Evolutionary conservation across 164 flowering plant genomes (phyloP), one percentile per base, ranked within the genome.

Genomic region (Amborella trichopoda): DNA sequence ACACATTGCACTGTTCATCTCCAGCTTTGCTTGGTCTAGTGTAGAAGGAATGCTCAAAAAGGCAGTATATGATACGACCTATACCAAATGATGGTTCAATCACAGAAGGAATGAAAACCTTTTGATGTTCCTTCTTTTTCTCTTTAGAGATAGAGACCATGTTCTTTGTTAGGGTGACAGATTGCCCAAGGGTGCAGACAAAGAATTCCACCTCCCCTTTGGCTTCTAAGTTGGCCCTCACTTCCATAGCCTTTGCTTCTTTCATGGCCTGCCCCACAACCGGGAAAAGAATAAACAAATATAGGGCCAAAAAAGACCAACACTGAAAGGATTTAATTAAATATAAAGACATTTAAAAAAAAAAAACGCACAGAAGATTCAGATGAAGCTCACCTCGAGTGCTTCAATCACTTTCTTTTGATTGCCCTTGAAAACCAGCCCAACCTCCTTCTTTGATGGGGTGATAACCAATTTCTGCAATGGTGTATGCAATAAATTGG

Each of bases 31-130:
- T 87, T 13, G 94, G 69, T 53, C 99, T 75, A 37, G 54, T 82
- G 61, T 82, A 82, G 71, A 84, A 91, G 22, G 75, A 78, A 54
- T 91, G 99, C 72, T 91, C 96, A 62, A 58, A 87, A 3, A 91
- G 81, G 34, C 99, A 82, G 60, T 84, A 91, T 20, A 91, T 87
- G 36, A 91, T 91, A 51, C 99, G 59, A 4, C 99, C 96, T 57
- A 91, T 88, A 17, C 99, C 99, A 71, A 91, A 91, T 17, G 94
- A 91, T 38, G 99, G 99, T 48, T 91, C 96, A 47, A 91, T 78
- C 14, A 91, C 96, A 19, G 99, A 91, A 23, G 99, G 99, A 0
- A 95, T 87, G 49, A 84, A 91, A 44, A 74, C 81, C 66, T 96
- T 74, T 51, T 77, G 84, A 45, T 77, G 81, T 53, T 75, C 81